A percentile compares a stretch with the other conserved stretches of the same genome.
Evolutionary conservation across 2,329 filamentous ascomycete genomes (phyloP).

Genomic region (Acrocalymma vagum): DNA sequence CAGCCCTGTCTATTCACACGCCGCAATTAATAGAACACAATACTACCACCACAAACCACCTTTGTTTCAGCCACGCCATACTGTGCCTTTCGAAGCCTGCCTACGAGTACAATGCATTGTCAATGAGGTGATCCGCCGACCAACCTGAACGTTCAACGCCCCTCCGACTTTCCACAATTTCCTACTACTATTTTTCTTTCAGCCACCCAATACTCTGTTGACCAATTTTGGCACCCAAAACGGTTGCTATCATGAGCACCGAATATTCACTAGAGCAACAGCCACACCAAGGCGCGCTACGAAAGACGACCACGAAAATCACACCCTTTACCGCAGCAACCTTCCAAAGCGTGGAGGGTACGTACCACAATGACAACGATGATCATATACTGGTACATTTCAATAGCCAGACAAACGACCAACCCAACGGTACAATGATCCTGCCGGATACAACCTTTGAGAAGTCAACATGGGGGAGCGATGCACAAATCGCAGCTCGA

Average conservation of each 20-base stretch:
- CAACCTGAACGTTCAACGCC: slow-evolving; percentile 4
- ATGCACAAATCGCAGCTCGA: slow-evolving; percentile 34
- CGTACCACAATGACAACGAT: slow-evolving; percentile 18
- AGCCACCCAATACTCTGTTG: slow-evolving; percentile 8
- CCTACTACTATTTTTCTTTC: slow-evolving; percentile 12
- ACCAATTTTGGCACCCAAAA: slow-evolving; percentile 8
- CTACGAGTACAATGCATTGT: slow-evolving; percentile 35
- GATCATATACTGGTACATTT: slow-evolving; percentile 38
- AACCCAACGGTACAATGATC: slow-evolving; percentile 28
- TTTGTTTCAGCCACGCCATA: slow-evolving; percentile 42
- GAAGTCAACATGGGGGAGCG: slow-evolving; percentile 28
- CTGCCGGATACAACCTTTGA: slow-evolving; percentile 25
- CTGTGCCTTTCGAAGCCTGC: slow-evolving; percentile 17
- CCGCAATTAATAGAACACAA: slow-evolving; percentile 31
- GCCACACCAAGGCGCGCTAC: slow-evolving; percentile 19
- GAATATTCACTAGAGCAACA: slow-evolving; percentile 21
- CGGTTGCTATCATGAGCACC: slow-evolving; percentile 26
- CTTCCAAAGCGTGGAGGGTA: no score
- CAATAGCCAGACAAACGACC: slow-evolving; percentile 21
- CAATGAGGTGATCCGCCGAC: slow-evolving; percentile 16
- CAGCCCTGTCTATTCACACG: slow-evolving; percentile 15
- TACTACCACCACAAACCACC: slow-evolving; percentile 34
- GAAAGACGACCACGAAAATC: slow-evolving; percentile 14
- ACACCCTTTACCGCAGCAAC: no score
- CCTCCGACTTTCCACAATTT: slow-evolving; percentile 3